Base-by-base conservation (phyloP, 2,329 filamentous ascomycete species). In the Xylaria sp. region DNA sequence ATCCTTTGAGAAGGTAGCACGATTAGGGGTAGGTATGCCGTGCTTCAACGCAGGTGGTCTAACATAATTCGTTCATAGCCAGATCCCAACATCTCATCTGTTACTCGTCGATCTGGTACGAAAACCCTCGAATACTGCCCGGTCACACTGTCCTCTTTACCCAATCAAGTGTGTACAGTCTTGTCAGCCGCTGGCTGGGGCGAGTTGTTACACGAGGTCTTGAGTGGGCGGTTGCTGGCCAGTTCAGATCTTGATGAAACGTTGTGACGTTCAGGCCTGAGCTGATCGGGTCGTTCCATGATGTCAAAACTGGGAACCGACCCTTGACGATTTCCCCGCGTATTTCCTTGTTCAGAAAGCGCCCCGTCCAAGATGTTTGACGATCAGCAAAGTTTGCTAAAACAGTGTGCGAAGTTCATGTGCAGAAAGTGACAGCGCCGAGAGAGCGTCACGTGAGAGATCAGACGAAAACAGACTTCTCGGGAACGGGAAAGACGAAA, bases 231-330 rank as follows among this genome's bases (percentile, higher is more conserved):
- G 15, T 33, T 28, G 38, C 40, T 46, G 38, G 23, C 44, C 44
- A 28, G 57, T 64, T 70, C 53, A 53, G n/a, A 51, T 65, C 49
- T 51, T 66, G 68, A 63, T 73, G 72, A 65, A 72, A 73, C 74
- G 69, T 40, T 71, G 69, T 71, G 71, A 75, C 64, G 68, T 61
- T 66, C 49, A 46, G 33, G n/a, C 46, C 58, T 23, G 48, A 62
- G 64, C 68, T 67, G 46, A 62, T 51, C 60, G 28, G 40, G 53
- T 66, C 51, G 60, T 44, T 44, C 62, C 67, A 67, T 71, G 66
- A 72, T 71, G 70, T 63, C 63, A 67, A 70, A 62, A 42, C 17
- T 65, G 54, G 28, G 38, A 67, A 26, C 58, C 49, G 46, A 54
- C 23, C 54, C 58, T 46, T 59, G 64, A 48, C 40, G 42, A 48